Percentiles rank a stretch among this genome's conserved stretches.
These are phyloP conservation scores for Eremothecium sinecaudum DNA, from an alignment of 1,139 yeast species.

Conservation along the genomic window DNA sequence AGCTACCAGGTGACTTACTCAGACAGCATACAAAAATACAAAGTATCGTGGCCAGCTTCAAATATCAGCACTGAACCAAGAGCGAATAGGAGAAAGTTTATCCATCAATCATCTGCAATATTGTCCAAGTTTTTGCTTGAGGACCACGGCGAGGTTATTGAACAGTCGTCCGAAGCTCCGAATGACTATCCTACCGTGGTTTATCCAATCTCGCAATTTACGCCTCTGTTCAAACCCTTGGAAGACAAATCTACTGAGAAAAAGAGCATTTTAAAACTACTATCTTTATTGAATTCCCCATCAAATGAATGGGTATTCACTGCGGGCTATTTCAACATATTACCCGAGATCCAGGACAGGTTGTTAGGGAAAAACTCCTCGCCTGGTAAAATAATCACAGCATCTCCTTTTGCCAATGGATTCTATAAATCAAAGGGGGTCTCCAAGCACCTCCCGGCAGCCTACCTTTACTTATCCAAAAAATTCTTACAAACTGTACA, in stretches of 20 bases:
- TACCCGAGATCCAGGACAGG: conserved; percentile 58
- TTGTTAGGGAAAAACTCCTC: conserved; percentile 50
- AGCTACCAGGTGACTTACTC: conserved; percentile 57
- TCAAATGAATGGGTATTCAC: conserved; percentile 75
- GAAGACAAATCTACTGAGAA: conserved; percentile 72
- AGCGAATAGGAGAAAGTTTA: conserved; percentile 46
- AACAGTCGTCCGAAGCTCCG: not conserved
- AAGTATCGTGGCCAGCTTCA: conserved; percentile 65
- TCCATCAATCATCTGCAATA: conserved; percentile 48
- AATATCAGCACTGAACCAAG: conserved; percentile 69
- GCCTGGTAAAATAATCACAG: conserved; percentile 69
- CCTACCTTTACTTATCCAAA: conserved; percentile 70
- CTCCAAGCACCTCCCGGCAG: conserved; percentile 75
- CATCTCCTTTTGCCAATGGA: conserved; percentile 89
- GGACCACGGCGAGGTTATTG: conserved; percentile 2
- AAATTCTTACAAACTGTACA: conserved; percentile 52
- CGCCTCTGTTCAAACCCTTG: conserved; percentile 53
- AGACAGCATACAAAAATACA: conserved; percentile 42
- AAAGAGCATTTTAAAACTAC: conserved; percentile 52
- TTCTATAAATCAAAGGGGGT: conserved; percentile 80
- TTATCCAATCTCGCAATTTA: conserved; percentile 85
- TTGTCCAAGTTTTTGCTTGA: conserved; percentile 50
- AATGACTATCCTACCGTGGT: conserved; percentile 53
- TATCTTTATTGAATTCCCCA: conserved; percentile 49
- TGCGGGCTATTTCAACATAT: conserved; percentile 93